Conservation (phyloP, 2,329 filamentous ascomycete species). For the Macroventuria anomochaeta region DNA sequence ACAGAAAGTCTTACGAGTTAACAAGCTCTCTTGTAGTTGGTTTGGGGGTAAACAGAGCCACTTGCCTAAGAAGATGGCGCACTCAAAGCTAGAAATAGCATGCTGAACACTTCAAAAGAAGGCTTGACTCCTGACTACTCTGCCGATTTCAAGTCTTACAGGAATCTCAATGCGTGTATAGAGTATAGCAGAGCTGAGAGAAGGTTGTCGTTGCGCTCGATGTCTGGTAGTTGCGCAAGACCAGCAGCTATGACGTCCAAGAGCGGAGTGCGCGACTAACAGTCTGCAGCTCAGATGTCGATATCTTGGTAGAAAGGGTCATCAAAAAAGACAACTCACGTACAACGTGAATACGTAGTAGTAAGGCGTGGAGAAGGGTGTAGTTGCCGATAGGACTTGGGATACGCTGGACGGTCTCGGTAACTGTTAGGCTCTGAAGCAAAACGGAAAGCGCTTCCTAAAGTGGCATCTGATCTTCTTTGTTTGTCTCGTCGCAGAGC, state of each 20-base stretch:
- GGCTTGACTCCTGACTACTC: slow-evolving; percentile 62
- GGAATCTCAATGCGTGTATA: slow-evolving; percentile 64
- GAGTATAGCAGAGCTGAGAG: slow-evolving; percentile 61
- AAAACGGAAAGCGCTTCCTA: slow-evolving; percentile 38
- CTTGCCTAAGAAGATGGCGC: slow-evolving; percentile 61
- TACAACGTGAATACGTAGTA: slow-evolving; percentile 40
- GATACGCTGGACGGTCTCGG: slow-evolving; percentile 32
- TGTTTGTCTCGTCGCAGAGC: slow-evolving; percentile 31
- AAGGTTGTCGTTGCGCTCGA: slow-evolving; percentile 58
- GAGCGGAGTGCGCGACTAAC: slow-evolving; percentile 39
- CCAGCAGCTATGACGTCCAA: slow-evolving; percentile 53
- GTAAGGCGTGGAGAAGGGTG: slow-evolving; percentile 38
- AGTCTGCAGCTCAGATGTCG: slow-evolving; percentile 29
- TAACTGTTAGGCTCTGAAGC: slow-evolving; percentile 25
- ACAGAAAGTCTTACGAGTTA: slow-evolving; percentile 23
- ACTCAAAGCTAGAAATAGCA: slow-evolving; percentile 62
- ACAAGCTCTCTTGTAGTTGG: slow-evolving; percentile 19
- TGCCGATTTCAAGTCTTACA: slow-evolving; percentile 61
- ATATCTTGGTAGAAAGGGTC: slow-evolving; percentile 26
- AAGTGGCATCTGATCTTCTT: slow-evolving; percentile 36
- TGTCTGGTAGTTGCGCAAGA: slow-evolving; percentile 47
- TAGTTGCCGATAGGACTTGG: slow-evolving; percentile 43
- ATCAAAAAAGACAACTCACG: slow-evolving; percentile 36
- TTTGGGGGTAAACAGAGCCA: slow-evolving; percentile 50
- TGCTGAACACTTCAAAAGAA: slow-evolving; percentile 66